These are phyloP conservation scores for Pseudohalonectria lignicola DNA, from an alignment of 2,329 filamentous ascomycete species.

Conservation along the genomic window DNA sequence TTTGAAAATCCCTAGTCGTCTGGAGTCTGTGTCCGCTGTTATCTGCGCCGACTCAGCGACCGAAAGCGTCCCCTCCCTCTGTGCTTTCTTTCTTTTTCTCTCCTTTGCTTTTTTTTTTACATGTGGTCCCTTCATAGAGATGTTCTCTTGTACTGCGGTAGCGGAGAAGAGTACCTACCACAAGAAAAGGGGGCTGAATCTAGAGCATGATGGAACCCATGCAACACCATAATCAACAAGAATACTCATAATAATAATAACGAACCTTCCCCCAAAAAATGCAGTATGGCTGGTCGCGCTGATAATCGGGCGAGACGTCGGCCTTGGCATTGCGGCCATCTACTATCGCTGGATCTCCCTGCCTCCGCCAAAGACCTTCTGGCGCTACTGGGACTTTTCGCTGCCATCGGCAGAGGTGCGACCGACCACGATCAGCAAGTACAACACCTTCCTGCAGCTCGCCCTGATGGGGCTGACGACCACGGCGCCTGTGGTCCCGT, in stretches of 20 bases:
- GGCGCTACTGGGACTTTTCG: conserved; percentile 94
- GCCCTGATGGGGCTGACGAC: conserved; percentile 78
- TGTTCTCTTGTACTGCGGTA: too few relatives aligned
- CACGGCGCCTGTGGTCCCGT: conserved; percentile 64
- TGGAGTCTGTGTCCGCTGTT: too few relatives aligned
- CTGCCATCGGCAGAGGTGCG: conserved; percentile 78
- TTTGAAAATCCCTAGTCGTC: too few relatives aligned
- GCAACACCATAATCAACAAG: too few relatives aligned
- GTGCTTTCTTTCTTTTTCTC: not conserved
- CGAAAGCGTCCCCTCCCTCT: not conserved
- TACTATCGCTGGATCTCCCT: conserved; percentile 95
- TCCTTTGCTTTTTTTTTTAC: not conserved
- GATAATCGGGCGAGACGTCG: conserved; percentile 81
- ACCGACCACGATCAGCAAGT: conserved; percentile 75
- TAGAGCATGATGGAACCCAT: not conserved
- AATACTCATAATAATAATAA: not conserved
- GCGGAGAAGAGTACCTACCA: not conserved
- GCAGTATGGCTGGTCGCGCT: conserved; percentile 78
- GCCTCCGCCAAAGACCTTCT: conserved; percentile 84
- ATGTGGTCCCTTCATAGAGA: not conserved
- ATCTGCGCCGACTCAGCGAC: too few relatives aligned
- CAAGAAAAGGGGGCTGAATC: not conserved
- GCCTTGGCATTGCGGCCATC: conserved; percentile 73
- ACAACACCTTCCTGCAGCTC: conserved; percentile 89
- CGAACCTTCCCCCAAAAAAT: not conserved